These are phyloP conservation scores for Geosmithia putterillii DNA, from an alignment of 2,329 filamentous ascomycete genomes.

Conservation along the genomic window DNA sequence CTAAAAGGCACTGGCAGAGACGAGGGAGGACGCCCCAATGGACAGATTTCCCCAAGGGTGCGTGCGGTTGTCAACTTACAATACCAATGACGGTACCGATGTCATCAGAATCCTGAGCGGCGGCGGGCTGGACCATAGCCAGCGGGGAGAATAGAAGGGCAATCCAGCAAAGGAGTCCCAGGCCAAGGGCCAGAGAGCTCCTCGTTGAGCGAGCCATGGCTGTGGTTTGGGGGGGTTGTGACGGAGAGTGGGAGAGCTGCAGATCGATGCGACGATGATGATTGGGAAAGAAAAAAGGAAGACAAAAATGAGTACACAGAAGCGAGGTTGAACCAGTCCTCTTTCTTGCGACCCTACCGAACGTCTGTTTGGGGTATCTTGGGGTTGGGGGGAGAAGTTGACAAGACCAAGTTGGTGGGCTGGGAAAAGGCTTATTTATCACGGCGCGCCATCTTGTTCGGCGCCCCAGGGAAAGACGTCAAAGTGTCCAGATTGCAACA, in stretches of 20 bases:
- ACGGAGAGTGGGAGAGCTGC: conserved; percentile 2
- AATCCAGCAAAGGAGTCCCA: conserved; percentile 88
- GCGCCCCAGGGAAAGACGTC: conserved; percentile 10
- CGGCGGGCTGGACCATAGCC: conserved; percentile 71
- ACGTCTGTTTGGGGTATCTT: conserved; percentile 11
- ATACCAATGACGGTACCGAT: conserved; percentile 92
- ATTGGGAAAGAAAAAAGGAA: conserved; percentile 10
- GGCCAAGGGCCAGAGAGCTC: conserved; percentile 61
- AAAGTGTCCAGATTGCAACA: conserved; percentile 30
- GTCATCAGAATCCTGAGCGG: conserved; percentile 59
- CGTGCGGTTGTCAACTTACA: conserved; percentile 39
- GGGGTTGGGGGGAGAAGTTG: conserved; percentile 8
- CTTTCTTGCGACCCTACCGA: conserved; percentile 15
- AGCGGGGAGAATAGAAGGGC: conserved; percentile 79
- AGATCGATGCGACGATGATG: conserved; percentile 4
- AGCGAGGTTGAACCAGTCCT: conserved; percentile 14
- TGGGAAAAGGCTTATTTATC: conserved; percentile 23
- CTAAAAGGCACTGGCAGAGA: conserved; percentile 6
- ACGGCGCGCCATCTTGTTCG: neutral
- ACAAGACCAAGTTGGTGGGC: conserved; percentile 5
- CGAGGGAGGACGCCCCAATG: neutral
- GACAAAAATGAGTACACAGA: conserved; percentile 11
- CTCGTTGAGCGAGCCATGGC: conserved; percentile 48
- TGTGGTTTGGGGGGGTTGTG: conserved; percentile 3
- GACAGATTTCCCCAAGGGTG: no score